A percentile compares a stretch with the other conserved stretches of the same genome.
These are phyloP conservation scores for Hyphopichia khmerensis DNA, from an alignment of 1,139 yeast species.

Conservation along the genomic window DNA sequence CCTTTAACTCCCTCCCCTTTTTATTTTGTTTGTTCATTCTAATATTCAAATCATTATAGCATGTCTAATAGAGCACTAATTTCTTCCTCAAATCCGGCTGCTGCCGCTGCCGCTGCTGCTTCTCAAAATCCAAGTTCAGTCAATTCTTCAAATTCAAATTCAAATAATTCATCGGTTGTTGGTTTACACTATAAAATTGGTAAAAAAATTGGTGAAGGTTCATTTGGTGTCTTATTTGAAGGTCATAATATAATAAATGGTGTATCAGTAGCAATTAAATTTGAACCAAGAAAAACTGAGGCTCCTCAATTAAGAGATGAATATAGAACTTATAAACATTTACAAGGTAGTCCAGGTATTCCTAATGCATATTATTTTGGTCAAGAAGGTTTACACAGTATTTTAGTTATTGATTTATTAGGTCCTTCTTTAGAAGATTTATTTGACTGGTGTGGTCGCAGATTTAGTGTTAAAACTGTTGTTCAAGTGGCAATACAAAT, in stretches of 20 bases:
- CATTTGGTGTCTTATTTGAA: conserved; percentile 80
- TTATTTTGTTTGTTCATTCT: not conserved
- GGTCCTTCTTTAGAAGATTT: conserved; percentile 96
- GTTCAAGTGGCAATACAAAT: conserved; percentile 90
- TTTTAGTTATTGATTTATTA: conserved; percentile 84
- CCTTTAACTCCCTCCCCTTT: not conserved
- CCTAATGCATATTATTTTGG: conserved; percentile 97
- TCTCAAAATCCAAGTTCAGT: conserved; percentile 24
- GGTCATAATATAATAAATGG: conserved; percentile 76
- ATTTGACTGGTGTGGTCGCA: conserved; percentile 97
- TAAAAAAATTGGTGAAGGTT: conserved; percentile 82
- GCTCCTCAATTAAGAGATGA: conserved; percentile 97
- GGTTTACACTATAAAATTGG: conserved; percentile 81
- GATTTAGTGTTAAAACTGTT: conserved; percentile 83
- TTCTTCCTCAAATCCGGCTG: conserved; percentile 32
- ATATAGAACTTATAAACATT: conserved; percentile 85
- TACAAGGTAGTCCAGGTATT: conserved; percentile 78
- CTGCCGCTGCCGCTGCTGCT: conserved; percentile 40
- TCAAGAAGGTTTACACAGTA: conserved; percentile 95
- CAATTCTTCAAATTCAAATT: conserved; percentile 13
- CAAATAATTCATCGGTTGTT: conserved; percentile 51
- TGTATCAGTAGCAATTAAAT: conserved; percentile 71
- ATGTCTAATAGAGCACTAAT: conserved; percentile 26
- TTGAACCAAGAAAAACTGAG: conserved; percentile 92
- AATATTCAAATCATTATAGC: not conserved